A percentile compares a stretch with the other conserved stretches of the same genome.
phyloP scores from a whole-genome alignment of 2,329 filamentous ascomycete genomes.

The Alternaria gaisen region DNA sequence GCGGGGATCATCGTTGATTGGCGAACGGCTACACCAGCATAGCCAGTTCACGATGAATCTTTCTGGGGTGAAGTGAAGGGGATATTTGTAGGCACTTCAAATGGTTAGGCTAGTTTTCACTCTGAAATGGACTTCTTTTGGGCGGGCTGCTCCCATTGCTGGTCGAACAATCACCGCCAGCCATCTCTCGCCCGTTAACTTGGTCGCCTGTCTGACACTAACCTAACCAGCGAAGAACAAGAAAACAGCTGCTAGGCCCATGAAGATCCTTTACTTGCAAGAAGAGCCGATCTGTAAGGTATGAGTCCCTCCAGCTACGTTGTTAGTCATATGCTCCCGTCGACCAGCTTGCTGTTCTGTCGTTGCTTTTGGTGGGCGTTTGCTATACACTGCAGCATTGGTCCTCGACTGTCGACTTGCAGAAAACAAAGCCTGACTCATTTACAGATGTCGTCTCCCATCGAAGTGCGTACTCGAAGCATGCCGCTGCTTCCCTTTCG shows the following conservation, averaged over 20 bases:
- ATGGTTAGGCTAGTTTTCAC: neutral
- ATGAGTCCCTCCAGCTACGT: neutral
- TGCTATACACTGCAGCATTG: neutral
- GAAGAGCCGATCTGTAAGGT: neutral
- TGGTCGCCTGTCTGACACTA: neutral
- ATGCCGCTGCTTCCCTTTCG: constrained; percentile 14
- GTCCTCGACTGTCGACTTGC: neutral
- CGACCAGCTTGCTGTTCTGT: constrained; percentile 24
- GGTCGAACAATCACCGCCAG: neutral
- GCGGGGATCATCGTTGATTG: constrained; percentile 16
- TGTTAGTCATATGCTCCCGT: constrained; percentile 5
- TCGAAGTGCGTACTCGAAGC: constrained; percentile 1
- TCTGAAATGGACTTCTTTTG: constrained; percentile 1
- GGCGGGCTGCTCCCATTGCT: neutral
- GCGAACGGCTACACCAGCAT: constrained; percentile 4
- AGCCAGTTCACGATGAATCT: constrained; percentile 10
- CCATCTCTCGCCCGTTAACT: neutral
- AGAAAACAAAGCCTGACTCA: constrained; percentile 2
- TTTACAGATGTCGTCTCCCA: constrained; percentile 3
- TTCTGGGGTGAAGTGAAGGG: constrained; percentile 3
- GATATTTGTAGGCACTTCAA: constrained; percentile 1
- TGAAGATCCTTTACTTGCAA: neutral
- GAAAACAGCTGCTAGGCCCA: neutral
- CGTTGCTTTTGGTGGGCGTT: constrained; percentile 8
- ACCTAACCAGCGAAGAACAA: neutral